phyloP scores from a whole-genome alignment of 2,329 filamentous ascomycete species.

The Didymella sp. region DNA sequence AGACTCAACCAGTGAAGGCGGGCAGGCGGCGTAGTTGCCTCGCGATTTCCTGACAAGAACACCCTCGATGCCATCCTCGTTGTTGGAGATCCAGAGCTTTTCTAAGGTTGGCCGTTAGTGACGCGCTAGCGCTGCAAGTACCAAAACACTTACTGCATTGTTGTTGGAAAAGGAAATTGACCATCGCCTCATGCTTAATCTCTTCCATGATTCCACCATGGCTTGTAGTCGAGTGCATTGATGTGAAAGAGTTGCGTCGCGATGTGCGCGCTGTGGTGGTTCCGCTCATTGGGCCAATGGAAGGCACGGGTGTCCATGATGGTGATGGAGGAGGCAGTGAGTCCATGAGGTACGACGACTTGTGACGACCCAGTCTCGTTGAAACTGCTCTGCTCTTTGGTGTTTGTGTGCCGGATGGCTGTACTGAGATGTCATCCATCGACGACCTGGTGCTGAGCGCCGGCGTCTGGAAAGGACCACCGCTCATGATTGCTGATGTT shows the following conservation, averaged over 20 bases:
- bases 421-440: conserved; percentile 11
- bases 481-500: conserved; percentile 11
- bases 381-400: conserved; percentile 16
- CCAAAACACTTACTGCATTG: conserved; percentile 61
- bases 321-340: conserved; percentile 23
- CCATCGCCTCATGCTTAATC: conserved; percentile 83
- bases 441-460: conserved; percentile 16
- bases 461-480: conserved; percentile 17
- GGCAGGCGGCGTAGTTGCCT: conserved; percentile 77
- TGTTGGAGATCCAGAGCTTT: conserved; percentile 75
- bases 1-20: conserved; percentile 68
- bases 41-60: conserved; percentile 72
- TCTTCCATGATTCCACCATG: conserved; percentile 58
- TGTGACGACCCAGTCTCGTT: conserved; percentile 20
- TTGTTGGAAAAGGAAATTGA: conserved; percentile 82
- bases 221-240: conserved; percentile 20
- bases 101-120: conserved; percentile 14
- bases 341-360: conserved; percentile 22
- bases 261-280: conserved; percentile 25
- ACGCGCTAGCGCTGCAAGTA: conserved; percentile 4
- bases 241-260: conserved; percentile 29
- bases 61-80: conserved; percentile 48
- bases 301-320: conserved; percentile 20
- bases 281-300: conserved; percentile 17
- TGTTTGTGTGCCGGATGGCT: conserved; percentile 14